A percentile compares a stretch with the other conserved stretches of the same genome.
These are phyloP conservation scores for Luzula sylvatica DNA, from an alignment of 176 grass and related monocot species.

Conservation along the genomic window DNA sequence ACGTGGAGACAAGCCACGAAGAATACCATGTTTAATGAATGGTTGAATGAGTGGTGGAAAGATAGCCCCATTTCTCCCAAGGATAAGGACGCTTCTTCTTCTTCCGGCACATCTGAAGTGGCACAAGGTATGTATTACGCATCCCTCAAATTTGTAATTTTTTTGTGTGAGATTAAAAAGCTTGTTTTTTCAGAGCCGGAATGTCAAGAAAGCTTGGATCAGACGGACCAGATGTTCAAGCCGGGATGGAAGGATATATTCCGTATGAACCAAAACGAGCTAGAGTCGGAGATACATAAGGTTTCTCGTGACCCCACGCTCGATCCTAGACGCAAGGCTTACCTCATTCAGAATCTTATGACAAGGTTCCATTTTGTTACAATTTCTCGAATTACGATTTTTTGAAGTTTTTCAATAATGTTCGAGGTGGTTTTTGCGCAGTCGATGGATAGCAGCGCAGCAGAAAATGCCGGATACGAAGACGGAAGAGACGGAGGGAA, in stretches of 20 bases:
- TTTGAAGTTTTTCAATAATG: neutral
- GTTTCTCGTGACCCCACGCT: constrained; percentile 91
- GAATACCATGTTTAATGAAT: constrained; percentile 98
- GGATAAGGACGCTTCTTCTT: constrained; percentile 23
- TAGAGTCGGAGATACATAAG: constrained; percentile 93
- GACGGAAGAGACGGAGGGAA: constrained; percentile 28
- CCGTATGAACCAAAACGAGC: constrained; percentile 96
- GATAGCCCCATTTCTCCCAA: constrained; percentile 44
- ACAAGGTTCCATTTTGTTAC: constrained; percentile 51
- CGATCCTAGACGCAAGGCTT: constrained; percentile 93
- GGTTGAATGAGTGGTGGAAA: constrained; percentile 99
- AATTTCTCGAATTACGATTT: constrained; percentile 1
- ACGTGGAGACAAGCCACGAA: constrained; percentile 91
- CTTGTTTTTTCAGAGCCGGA: constrained; percentile 28
- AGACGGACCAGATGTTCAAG: constrained; percentile 85
- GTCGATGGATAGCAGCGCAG: constrained; percentile 99
- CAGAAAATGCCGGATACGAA: constrained; percentile 74
- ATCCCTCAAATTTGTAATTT: neutral
- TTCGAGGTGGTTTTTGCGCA: constrained; percentile 16
- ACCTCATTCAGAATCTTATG: constrained; percentile 99
- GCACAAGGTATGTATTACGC: too few relatives aligned
- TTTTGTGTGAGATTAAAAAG: neutral
- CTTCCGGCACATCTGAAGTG: constrained; percentile 30
- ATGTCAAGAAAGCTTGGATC: constrained; percentile 63
- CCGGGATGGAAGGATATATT: constrained; percentile 99